Evolutionary conservation across 2,329 filamentous ascomycete species (phyloP), one percentile per base, ranked within the genome.

Genomic region (Pseudogymnoascus destructans): DNA sequence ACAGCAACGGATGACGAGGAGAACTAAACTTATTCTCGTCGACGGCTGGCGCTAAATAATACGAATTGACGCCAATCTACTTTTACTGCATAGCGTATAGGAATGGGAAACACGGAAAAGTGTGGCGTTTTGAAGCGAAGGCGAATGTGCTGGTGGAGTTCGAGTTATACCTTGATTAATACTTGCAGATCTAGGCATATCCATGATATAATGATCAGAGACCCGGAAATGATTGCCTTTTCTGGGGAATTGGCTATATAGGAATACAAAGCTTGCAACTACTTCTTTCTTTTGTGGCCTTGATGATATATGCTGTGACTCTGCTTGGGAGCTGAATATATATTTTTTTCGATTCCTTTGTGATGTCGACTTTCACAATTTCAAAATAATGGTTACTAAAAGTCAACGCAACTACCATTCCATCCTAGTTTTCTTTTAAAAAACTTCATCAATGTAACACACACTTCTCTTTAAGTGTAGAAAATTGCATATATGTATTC

Each of bases 41-140:
- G 15, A 52, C 46, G 25, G 15, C 15, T 4, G 46, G 46, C 46
- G 15, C 23, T 25, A 32, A 52, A 52, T 8, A 52, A 52, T 30
- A 52, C 10, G 46, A 52, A 17, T 30, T 52, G 46, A 52, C 25
- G 46, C 46, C 25, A 19, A 52, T 52, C n/a, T 52, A 30, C 46
- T 30, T 52, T 52, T 52, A 52, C 25, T 52, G 46, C 46, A 52
- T 52, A 52, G 46, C 46, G 46, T 52, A 30, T 19, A 30, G 46
- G 46, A 32, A 30, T 52, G 46, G 46, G 46, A 52, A 52, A 52
- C 46, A 52, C 46, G 46, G 25, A 52, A 52, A 52, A 52, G 46
- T 30, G 46, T 52, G 46, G 46, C 46, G 46, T 52, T 52, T 52
- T 52, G 25, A 52, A 52, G 46, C 46, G 25, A 30, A 30, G 25